These are phyloP conservation scores for Volutella citrinella DNA, from an alignment of 2,329 filamentous ascomycete genomes.

Conservation along the genomic window DNA sequence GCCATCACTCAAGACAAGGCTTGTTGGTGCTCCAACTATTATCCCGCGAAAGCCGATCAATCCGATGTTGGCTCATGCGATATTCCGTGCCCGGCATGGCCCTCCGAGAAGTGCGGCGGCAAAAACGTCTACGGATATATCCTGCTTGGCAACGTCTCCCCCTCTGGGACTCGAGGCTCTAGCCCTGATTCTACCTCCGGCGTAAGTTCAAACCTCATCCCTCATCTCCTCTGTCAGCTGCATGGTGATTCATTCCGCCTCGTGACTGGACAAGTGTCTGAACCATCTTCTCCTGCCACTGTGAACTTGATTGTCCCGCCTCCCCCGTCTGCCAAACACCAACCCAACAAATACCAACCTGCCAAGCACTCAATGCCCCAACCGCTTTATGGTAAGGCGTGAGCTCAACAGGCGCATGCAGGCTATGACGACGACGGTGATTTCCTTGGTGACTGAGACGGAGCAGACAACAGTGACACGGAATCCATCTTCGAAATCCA, in stretches of 20 bases:
- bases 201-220: slow-evolving; percentile 25
- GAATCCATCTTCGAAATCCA: slow-evolving; percentile 18
- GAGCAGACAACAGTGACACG: slow-evolving; percentile 31
- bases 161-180: slow-evolving; percentile 53
- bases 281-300: too few species aligned
- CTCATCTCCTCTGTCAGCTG: too few species aligned
- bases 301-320: too few species aligned
- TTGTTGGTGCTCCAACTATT: slow-evolving; percentile 75
- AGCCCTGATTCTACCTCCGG: slow-evolving; percentile 20
- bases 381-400: slow-evolving; percentile 21
- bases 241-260: too few species aligned
- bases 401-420: slow-evolving; percentile 28
- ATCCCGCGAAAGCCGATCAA: slow-evolving; percentile 46
- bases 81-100: slow-evolving; percentile 65
- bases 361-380: slow-evolving; percentile 1
- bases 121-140: slow-evolving; percentile 64
- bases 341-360: neutral
- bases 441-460: slow-evolving; percentile 34
- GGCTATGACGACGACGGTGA: slow-evolving; percentile 25
- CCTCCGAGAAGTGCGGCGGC: slow-evolving; percentile 63
- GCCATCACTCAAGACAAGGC: slow-evolving; percentile 62
- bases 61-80: slow-evolving; percentile 49
- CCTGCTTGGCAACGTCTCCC: slow-evolving; percentile 41
- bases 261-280: neutral
- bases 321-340: neutral